Evolutionary conservation across 2,329 filamentous ascomycete genomes (phyloP).

Genomic region (Aureobasidium sp.): DNA sequence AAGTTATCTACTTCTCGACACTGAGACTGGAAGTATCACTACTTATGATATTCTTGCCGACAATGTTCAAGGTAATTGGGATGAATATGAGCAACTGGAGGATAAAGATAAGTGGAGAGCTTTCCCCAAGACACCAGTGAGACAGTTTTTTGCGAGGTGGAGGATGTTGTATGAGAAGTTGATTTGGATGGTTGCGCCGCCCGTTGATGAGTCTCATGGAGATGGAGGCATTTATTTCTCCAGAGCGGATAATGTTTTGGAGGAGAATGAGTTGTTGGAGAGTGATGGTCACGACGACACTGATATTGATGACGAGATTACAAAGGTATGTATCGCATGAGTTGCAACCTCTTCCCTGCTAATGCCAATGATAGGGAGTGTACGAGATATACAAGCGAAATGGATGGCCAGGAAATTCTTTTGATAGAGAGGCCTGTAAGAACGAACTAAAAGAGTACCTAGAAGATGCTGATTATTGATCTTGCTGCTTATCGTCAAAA

Average conservation of each 20-base stretch:
- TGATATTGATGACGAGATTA: not conserved
- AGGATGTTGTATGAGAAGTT: not conserved
- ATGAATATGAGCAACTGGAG: not conserved
- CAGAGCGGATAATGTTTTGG: not conserved
- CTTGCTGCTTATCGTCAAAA: too few species aligned
- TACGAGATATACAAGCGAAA: not conserved
- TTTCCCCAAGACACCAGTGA: not conserved
- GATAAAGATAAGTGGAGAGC: not conserved
- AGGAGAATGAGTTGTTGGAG: not conserved
- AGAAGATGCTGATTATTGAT: not conserved
- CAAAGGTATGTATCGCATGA: not conserved
- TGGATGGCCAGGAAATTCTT: not conserved
- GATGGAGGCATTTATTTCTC: not conserved
- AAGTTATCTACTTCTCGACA: not conserved
- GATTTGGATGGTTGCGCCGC: not conserved
- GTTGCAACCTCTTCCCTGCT: not conserved
- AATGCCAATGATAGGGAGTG: not conserved
- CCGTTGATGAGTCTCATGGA: not conserved
- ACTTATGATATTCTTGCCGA: not conserved
- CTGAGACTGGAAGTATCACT: not conserved
- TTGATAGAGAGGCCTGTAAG: not conserved
- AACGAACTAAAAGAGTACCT: not conserved
- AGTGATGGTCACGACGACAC: not conserved
- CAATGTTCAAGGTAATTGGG: not conserved
- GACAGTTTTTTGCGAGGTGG: not conserved